Base-by-base conservation (phyloP, 495 filamentous ascomycete genomes). In the Hypoxylon trugodes region DNA sequence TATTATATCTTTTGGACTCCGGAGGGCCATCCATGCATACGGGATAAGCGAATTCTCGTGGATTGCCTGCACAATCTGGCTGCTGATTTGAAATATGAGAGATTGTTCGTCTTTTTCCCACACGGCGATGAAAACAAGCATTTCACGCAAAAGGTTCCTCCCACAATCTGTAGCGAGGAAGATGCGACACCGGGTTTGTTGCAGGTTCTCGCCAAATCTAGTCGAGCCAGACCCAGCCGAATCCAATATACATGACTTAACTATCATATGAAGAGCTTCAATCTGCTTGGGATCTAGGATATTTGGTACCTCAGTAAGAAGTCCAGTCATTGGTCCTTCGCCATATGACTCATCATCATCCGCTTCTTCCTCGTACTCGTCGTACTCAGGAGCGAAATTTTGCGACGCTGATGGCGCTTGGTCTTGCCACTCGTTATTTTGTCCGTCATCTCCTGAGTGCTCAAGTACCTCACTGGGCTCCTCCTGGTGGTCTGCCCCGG, bases 81-180 rank as follows among this genome's bases (percentile, higher is more conserved):
- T 89, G 77, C 95, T 97, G 74, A 96, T 88, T 74, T 94, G 92
- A 79, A 96, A 96, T 66, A 96, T 96, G 9, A 95, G 82, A 61
- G 94, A 90, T 36, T 93, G 89, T 66, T 97, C 93, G 10, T 87
- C 88, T 56, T 96, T 87, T 69, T 97, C 93, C 93, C 93, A 97
- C 10, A 95, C 92, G 10, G 93, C 93, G 53, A 97, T 93, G 74
- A 97, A 97, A 52, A 97, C 96, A 18, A 97, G 80, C 47, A 97
- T 85, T 67, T 97, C 93, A 38, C 93, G 83, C 5, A 97, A 82
- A 3, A 97, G 80, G 65, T 95, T 96, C 36, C 90, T 86, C 12
- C 93, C 93, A 55, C 89, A 91, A 55, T 94, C 90, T 52, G 93
- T 86, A 0, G 92, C 91, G 51, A 97, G 79, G 30, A 97, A 82